phyloP scores from a whole-genome alignment of 495 filamentous ascomycete species.

The Hypoxylon perforatum region DNA sequence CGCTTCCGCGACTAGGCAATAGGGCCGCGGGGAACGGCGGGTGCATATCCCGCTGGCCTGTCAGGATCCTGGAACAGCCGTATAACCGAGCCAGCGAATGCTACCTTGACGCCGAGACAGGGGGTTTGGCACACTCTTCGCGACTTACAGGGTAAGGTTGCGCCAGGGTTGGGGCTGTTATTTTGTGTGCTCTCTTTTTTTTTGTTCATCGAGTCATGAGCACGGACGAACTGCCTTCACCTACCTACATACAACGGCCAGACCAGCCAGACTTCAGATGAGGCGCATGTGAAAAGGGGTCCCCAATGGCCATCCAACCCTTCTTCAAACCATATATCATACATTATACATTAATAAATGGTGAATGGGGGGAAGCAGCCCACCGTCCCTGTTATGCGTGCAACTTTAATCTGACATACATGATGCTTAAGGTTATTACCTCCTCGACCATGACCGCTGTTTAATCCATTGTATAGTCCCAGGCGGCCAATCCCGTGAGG shows the following conservation, averaged over 20 bases:
- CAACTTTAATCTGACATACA: constrained; percentile 43
- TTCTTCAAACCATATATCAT: no score
- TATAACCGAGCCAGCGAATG: constrained; percentile 19
- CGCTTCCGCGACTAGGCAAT: constrained; percentile 25
- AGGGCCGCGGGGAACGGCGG: constrained; percentile 44
- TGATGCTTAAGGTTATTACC: constrained; percentile 42
- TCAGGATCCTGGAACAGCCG: constrained; percentile 12
- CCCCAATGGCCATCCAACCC: no score
- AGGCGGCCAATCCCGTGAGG: constrained; percentile 12
- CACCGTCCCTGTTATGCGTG: constrained; percentile 1
- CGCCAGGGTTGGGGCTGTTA: constrained; percentile 8
- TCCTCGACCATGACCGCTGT: constrained; percentile 11
- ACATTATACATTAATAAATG: background rate
- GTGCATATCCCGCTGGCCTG: constrained; percentile 36
- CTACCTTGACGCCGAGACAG: constrained; percentile 11
- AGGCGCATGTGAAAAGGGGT: no score
- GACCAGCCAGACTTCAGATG: no score
- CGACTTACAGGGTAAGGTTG: no score
- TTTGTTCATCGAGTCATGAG: constrained; percentile 21
- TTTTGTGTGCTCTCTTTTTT: background rate
- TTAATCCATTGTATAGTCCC: background rate
- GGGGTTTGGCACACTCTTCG: constrained; percentile 1
- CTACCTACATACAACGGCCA: background rate
- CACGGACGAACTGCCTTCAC: no score
- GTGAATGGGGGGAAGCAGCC: constrained; percentile 1